Base-by-base conservation (phyloP, 768 basidiomycete species). In the Trametes sanguinea region DNA sequence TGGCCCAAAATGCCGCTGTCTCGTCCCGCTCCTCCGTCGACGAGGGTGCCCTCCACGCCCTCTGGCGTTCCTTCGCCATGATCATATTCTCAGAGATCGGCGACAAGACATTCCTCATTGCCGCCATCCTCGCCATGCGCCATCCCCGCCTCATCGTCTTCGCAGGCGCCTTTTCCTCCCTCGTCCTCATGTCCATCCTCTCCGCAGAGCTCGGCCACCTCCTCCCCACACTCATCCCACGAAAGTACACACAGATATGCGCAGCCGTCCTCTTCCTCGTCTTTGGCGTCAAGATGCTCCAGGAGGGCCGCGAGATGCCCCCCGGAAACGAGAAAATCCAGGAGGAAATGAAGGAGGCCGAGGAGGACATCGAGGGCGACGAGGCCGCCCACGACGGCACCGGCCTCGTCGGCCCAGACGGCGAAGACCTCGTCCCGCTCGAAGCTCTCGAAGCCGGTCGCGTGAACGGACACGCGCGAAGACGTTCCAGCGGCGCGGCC, bases 321-420 rank as follows among this genome's bases (percentile, higher is more conserved):
- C 76, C 78, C 0, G 94, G 91, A 6, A 87, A 77, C 55, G 88
- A 85, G 62, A 94, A 94, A 76, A 89, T 97, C 14, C 76, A 87
- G 69, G 95, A 98, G 74, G 97, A 98, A 76, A 92, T 98, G 89
- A 83, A 85, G 57, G 95, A 99, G 77, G 90, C 92, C n/a, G 89
- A 90, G 76, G 94, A 95, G 72, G 96, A 99, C 76, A 90, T 98
- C 54, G 88, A 94, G 68, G 91, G 85, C 3, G 91, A 94, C 63
- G 89, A 87, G 37, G 84, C 81, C 2, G 79, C 71, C 17, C 73
- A 76, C 37, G 84, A 82, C 39, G 79, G 78, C 5, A 78, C 77
- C 6, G 80, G 72, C 7, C 60, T 64, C 16, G 54, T 59, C 54
- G 64, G 70, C 32, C 68, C 68, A 55, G 72, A 75, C 17, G 77